A percentile compares a stretch with the other conserved stretches of the same genome.
Evolutionary conservation across 2,329 filamentous ascomycete genomes (phyloP).

Genomic region (Microascus cirrosus): DNA sequence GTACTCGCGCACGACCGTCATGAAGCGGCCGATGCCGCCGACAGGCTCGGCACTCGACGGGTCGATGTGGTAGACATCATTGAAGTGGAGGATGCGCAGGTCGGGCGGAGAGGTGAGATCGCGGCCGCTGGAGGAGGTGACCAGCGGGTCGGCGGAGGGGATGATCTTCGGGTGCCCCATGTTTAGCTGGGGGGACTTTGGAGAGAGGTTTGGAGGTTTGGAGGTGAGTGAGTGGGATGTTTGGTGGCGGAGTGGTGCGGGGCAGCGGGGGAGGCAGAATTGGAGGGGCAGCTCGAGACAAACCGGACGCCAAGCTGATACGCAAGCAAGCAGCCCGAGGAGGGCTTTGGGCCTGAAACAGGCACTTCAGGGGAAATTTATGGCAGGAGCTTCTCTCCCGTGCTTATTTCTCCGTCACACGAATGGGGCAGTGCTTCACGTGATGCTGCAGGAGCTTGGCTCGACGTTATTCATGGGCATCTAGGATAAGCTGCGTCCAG

Average conservation of each 20-base stretch:
- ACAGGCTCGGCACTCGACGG: conserved; percentile 65
- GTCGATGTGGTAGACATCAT: conserved; percentile 90
- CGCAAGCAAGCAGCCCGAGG: not conserved
- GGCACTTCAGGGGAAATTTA: not conserved
- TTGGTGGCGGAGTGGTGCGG: not conserved
- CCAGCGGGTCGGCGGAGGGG: not conserved
- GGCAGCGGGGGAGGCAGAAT: not conserved
- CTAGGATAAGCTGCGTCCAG: too few relatives aligned
- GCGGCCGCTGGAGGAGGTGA: conserved; percentile 9
- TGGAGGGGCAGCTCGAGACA: not conserved
- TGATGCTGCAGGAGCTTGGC: not conserved
- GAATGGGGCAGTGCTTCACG: not conserved
- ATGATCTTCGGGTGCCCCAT: not conserved
- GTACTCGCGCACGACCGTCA: conserved; percentile 68
- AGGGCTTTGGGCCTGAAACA: too few relatives aligned
- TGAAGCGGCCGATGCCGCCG: conserved; percentile 72
- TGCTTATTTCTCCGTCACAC: not conserved
- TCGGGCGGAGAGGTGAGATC: conserved; percentile 37
- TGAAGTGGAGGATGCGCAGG: conserved; percentile 78
- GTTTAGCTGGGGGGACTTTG: not conserved
- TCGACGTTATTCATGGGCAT: not conserved
- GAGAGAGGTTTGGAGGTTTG: not conserved
- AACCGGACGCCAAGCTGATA: not conserved
- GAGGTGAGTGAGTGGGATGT: not conserved
- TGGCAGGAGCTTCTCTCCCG: not conserved